Conservation (phyloP, 1,284 basidiomycete genomes). For the Afroboletus lepidellus region DNA sequence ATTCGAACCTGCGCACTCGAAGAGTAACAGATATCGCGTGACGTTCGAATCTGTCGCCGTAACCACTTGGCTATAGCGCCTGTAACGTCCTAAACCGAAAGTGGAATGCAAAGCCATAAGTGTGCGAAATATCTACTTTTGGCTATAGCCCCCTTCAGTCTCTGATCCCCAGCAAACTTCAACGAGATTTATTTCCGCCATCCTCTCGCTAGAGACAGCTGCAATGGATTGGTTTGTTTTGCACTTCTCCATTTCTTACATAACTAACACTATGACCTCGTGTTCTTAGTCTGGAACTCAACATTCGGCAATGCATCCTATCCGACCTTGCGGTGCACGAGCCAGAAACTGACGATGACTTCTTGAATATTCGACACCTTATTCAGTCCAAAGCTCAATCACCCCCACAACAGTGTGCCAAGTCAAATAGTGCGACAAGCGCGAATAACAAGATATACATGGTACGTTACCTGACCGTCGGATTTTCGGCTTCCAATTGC, state of each 20-base stretch:
- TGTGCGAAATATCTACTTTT: constrained; percentile 4
- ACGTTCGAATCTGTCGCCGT: constrained; percentile 58
- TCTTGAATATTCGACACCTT: constrained; percentile 50
- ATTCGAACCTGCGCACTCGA: constrained; percentile 42
- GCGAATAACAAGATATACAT: constrained; percentile 20
- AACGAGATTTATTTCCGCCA: background rate
- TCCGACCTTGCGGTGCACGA: constrained; percentile 75
- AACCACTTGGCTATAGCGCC: constrained; percentile 57
- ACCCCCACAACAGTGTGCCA: constrained; percentile 14
- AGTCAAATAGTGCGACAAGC: background rate
- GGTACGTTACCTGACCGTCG: constrained; percentile 16
- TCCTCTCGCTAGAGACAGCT: background rate
- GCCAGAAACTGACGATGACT: constrained; percentile 46
- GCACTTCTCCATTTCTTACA: background rate
- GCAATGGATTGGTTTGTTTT: constrained; percentile 32
- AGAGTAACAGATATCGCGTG: constrained; percentile 41
- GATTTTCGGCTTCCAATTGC: constrained; percentile 1
- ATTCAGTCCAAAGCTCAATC: constrained; percentile 59
- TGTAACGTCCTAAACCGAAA: no score
- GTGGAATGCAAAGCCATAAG: background rate
- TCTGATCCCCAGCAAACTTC: background rate
- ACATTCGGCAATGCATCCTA: constrained; percentile 80
- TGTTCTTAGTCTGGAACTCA: constrained; percentile 59
- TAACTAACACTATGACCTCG: background rate
- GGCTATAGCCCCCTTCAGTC: background rate